Conservation (phyloP, 1,139 yeast genomes). For the Geotrichum macrosporum region DNA sequence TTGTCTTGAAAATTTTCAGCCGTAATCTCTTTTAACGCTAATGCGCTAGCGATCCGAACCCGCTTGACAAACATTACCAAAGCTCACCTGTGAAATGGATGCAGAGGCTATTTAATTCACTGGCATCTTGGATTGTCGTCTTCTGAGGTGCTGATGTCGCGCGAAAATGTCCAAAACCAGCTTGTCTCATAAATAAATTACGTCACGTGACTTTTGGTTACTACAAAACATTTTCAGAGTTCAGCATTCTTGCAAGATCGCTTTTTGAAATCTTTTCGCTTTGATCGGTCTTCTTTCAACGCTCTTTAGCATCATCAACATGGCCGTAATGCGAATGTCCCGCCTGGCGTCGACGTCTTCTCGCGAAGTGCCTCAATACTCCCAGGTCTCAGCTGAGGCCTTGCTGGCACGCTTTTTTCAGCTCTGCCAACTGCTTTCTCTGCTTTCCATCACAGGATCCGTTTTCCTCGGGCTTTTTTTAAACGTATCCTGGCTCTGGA, state of each 20-base stretch:
- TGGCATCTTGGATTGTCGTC: no score
- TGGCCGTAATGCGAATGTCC: constrained; percentile 21
- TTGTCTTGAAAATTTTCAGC: no score
- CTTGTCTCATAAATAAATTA: no score
- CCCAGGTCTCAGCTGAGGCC: constrained; percentile 24
- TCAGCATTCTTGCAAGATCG: no score
- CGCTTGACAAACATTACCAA: no score
- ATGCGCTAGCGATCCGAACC: no score
- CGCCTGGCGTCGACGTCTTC: constrained; percentile 5
- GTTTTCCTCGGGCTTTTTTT: constrained; percentile 22
- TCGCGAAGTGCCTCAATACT: constrained; percentile 17
- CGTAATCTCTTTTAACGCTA: no score
- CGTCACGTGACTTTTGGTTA: background rate
- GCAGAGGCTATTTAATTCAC: no score
- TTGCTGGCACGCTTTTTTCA: constrained; percentile 34
- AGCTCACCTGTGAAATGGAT: no score
- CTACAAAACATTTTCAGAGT: background rate
- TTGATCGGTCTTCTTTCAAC: background rate
- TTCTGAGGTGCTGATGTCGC: no score
- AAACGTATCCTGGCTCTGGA: constrained; percentile 23
- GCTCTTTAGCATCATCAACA: background rate
- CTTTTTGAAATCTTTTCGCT: no score
- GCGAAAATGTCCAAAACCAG: no score
- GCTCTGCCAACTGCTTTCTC: constrained; percentile 25
- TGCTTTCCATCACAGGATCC: constrained; percentile 21